These are phyloP conservation scores for Candida glucosophila DNA, from an alignment of 1,139 yeast species.

Conservation along the genomic window DNA sequence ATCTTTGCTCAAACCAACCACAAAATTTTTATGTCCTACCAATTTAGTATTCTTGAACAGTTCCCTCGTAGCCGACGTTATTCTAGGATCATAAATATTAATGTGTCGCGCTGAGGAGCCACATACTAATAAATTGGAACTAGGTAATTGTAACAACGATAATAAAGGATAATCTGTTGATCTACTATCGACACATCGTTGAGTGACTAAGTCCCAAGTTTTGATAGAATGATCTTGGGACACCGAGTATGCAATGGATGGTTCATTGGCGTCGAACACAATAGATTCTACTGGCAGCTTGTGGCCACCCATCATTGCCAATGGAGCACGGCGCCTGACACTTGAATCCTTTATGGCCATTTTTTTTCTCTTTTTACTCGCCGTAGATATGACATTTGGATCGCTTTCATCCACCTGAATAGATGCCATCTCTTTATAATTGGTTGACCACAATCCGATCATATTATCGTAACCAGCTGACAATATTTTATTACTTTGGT, in stretches of 20 bases:
- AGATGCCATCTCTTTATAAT: slow-evolving; percentile 73
- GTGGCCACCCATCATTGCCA: slow-evolving; percentile 73
- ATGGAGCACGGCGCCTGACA: slow-evolving; percentile 73
- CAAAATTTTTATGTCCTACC: slow-evolving; percentile 88
- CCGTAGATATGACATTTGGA: slow-evolving; percentile 51
- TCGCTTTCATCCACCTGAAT: slow-evolving; percentile 53
- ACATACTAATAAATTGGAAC: slow-evolving; percentile 64
- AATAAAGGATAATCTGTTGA: slow-evolving; percentile 82
- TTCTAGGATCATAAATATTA: slow-evolving; percentile 84
- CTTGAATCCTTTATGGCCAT: slow-evolving; percentile 72
- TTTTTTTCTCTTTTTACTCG: slow-evolving; percentile 83
- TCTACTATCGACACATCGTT: slow-evolving; percentile 77
- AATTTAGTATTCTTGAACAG: slow-evolving; percentile 49
- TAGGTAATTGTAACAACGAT: slow-evolving; percentile 62
- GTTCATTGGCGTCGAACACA: slow-evolving; percentile 61
- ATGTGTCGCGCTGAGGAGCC: slow-evolving; percentile 97
- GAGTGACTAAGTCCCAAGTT: slow-evolving; percentile 91
- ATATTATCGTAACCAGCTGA: slow-evolving; percentile 80
- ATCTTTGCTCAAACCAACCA: slow-evolving; percentile 64
- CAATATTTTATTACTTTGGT: slow-evolving; percentile 47
- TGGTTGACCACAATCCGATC: slow-evolving; percentile 87
- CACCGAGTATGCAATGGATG: slow-evolving; percentile 83
- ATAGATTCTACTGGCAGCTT: slow-evolving; percentile 82
- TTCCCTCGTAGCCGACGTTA: slow-evolving; percentile 25
- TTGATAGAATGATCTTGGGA: slow-evolving; percentile 92